Evolutionary conservation across 768 basidiomycete species (phyloP).

Genomic region (Suillus americanus): DNA sequence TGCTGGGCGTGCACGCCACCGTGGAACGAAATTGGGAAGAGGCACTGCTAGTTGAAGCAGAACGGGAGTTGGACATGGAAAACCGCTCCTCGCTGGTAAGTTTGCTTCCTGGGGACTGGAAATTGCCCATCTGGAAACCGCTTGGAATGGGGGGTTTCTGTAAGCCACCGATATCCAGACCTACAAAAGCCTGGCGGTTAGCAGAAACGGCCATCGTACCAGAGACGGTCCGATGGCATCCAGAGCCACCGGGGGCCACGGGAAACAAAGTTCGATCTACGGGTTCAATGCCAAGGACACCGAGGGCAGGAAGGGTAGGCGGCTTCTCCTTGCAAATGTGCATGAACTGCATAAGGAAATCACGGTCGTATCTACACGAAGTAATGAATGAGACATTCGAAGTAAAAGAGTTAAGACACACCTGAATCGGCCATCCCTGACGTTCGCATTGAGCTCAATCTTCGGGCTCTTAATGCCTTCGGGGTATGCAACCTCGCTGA

Average conservation of each 20-base stretch:
- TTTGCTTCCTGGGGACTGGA: too few species aligned
- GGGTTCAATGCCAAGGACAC: slow-evolving; percentile 88
- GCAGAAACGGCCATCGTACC: slow-evolving; percentile 41
- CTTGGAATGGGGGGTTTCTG: too few species aligned
- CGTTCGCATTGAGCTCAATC: too few species aligned
- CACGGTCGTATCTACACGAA: slow-evolving; percentile 81
- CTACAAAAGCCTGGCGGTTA: slow-evolving; percentile 47
- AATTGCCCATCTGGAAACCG: too few species aligned
- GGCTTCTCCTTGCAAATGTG: slow-evolving; percentile 34
- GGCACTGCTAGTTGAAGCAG: too few species aligned
- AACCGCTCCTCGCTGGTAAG: too few species aligned
- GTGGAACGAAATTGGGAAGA: too few species aligned
- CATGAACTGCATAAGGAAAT: slow-evolving; percentile 99
- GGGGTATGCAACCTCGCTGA: too few species aligned
- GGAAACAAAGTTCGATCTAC: slow-evolving; percentile 49
- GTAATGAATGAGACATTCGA: not conserved
- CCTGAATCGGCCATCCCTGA: slow-evolving; percentile 51
- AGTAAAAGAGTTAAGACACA: slow-evolving; percentile 22
- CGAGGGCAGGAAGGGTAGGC: slow-evolving; percentile 78
- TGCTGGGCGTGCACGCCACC: too few species aligned
- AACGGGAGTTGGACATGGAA: too few species aligned
- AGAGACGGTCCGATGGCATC: slow-evolving; percentile 52
- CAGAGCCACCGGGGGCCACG: slow-evolving; percentile 63
- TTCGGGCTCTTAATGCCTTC: too few species aligned
- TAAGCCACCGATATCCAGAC: slow-evolving; percentile 41